Conservation (phyloP, 75 land plant species). For the Pinus albicaulis region DNA sequence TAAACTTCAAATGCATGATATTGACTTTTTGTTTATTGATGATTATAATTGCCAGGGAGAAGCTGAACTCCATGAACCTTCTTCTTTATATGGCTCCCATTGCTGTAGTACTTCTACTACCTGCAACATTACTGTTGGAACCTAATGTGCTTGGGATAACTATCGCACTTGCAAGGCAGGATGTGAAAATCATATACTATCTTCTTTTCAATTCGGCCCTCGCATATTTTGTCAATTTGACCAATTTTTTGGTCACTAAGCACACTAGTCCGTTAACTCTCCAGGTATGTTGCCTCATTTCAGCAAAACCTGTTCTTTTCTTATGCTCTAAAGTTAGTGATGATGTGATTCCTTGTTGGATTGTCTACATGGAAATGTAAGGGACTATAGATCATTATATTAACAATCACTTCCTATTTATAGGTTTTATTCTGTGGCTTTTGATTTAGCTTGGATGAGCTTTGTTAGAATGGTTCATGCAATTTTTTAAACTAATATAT, state of each 20-base stretch:
- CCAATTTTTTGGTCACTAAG: constrained; percentile 61
- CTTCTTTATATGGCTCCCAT: constrained; percentile 62
- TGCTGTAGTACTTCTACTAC: constrained; percentile 48
- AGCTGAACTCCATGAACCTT: constrained; percentile 61
- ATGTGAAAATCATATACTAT: constrained; percentile 35
- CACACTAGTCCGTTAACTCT: constrained; percentile 66
- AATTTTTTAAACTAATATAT: neutral
- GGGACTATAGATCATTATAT: neutral
- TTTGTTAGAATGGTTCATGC: neutral
- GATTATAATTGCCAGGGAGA: constrained; percentile 32
- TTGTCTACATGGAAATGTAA: neutral
- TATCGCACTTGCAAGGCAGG: constrained; percentile 52
- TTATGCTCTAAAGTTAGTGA: neutral
- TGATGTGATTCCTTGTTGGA: neutral
- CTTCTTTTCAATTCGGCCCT: constrained; percentile 45
- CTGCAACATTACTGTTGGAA: constrained; percentile 51
- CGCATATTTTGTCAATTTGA: constrained; percentile 58
- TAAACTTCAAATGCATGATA: neutral
- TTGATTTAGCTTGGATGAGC: neutral
- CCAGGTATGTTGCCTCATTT: constrained; percentile 33
- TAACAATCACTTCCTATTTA: neutral
- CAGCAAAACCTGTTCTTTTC: neutral
- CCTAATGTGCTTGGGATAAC: constrained; percentile 62
- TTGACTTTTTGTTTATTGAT: neutral
- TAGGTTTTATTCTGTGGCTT: neutral